Base-by-base conservation (phyloP, 768 basidiomycete species). In the Boletus rubropictus region DNA sequence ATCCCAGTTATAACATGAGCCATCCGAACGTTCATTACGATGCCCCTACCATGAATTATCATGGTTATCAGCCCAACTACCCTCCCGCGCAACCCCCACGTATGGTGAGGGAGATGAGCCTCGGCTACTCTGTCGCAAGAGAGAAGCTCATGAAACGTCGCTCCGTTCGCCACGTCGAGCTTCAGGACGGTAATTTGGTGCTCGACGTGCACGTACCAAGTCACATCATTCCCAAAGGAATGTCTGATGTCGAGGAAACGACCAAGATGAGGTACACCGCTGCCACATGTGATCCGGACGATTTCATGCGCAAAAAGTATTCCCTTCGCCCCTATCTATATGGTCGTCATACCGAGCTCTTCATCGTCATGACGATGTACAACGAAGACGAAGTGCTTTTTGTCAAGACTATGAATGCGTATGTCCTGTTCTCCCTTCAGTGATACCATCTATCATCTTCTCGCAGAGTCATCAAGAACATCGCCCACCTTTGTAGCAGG, bases 351-450 rank as follows among this genome's bases (percentile, higher is more conserved):
- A 95, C 92, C 8, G 93, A 95, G 67, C 75, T 96, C 12, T 93
- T 95, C 69, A 89, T 96, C 56, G 91, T 94, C 34, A 89, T 95
- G 82, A 95, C 92, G 36, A 94, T 95, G 90, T 89, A 89, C 65
- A 94, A 94, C 63, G 92, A 96, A 70, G 89, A 89, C 60, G 86
- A 89, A 60, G 71, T 82, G 8, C 71, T 89, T 22, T 90, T 89
- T 63, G 72, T 73, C 60, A 78, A 75, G 60, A 92, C 89, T 10
- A 89, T 92, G 86, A 89, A 90, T 56, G 80, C 86, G 83, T 85
- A 59, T 59, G 84, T 73, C 35, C 34, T 20, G 5, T 20, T 42
- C 36, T 46, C 35, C 6, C 11, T 44, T 15, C 20, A 31, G 24
- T 28, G 18, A 27, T 46, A 51, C 37, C 36, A 44, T 44, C 39